phyloP scores from a whole-genome alignment of 2,329 filamentous ascomycete genomes.

The Monosporascus sp. region DNA sequence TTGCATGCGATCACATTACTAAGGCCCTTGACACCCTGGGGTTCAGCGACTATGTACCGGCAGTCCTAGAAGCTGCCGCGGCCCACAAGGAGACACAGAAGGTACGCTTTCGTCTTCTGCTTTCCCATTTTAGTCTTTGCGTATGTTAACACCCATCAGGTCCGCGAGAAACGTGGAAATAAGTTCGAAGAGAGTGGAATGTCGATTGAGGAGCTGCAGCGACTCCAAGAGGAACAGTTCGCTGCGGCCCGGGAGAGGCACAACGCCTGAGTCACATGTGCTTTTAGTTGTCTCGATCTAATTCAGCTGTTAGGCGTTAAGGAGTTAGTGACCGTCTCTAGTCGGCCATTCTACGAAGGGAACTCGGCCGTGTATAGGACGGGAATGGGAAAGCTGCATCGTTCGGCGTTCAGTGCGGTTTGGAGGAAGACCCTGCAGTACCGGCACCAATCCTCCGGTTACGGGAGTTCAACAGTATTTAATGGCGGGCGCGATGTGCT shows the following conservation, averaged over 20 bases:
- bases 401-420: too few species aligned
- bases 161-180: slow-evolving; percentile 92
- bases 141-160: slow-evolving; percentile 43
- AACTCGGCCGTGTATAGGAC: too few species aligned
- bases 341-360: too few species aligned
- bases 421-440: too few species aligned
- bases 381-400: too few species aligned
- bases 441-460: too few species aligned
- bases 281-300: too few species aligned
- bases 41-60: slow-evolving; percentile 85
- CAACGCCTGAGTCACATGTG: slow-evolving; percentile 3
- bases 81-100: slow-evolving; percentile 86
- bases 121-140: background rate
- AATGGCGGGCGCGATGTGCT: too few species aligned
- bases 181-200: slow-evolving; percentile 95
- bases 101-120: slow-evolving; percentile 41
- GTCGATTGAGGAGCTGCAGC: slow-evolving; percentile 81
- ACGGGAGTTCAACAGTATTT: too few species aligned
- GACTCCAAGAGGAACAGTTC: slow-evolving; percentile 89
- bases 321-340: too few species aligned
- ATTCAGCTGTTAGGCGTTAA: too few species aligned
- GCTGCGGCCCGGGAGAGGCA: slow-evolving; percentile 37
- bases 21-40: slow-evolving; percentile 89
- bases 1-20: slow-evolving; percentile 95
- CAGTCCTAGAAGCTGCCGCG: slow-evolving; percentile 51